Percentiles rank a stretch among this genome's conserved stretches.
Evolutionary conservation across 208 protist species (phyloP).

Genomic region (Lotmaria passim): DNA sequence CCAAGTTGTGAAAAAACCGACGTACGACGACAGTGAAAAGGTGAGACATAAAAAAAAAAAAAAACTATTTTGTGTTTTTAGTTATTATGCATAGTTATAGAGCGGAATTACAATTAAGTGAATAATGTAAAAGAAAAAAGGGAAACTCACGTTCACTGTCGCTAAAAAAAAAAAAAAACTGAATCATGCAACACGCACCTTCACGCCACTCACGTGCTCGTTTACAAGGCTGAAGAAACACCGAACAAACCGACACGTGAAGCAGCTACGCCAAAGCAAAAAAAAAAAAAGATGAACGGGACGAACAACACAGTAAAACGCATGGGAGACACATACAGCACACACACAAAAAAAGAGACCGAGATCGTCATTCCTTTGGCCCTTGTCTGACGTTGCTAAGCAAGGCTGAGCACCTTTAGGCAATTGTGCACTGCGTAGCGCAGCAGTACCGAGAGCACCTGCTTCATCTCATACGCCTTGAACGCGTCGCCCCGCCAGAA

Average conservation of each 20-base stretch:
- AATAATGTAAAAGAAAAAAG: background rate
- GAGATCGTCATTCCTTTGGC: too few relatives aligned
- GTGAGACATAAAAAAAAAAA: background rate
- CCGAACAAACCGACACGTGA: too few relatives aligned
- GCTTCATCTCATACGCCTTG: conserved; percentile 61
- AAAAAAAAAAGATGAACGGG: too few relatives aligned
- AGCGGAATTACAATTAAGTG: background rate
- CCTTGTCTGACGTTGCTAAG: conserved; percentile 7
- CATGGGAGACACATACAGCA: too few relatives aligned
- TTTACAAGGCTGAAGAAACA: too few relatives aligned
- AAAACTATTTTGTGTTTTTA: too few relatives aligned
- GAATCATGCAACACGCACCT: background rate
- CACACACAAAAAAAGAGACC: too few relatives aligned
- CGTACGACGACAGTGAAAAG: background rate
- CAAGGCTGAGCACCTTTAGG: conserved; percentile 34
- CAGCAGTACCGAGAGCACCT: conserved; percentile 56
- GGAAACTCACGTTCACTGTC: background rate
- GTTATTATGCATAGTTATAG: background rate
- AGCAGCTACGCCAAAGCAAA: too few relatives aligned
- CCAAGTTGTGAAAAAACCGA: background rate
- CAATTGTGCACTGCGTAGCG: conserved; percentile 48
- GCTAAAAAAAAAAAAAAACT: conserved; percentile 15
- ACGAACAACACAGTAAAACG: too few relatives aligned
- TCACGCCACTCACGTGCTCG: too few relatives aligned
- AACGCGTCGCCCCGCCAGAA: conserved; percentile 57